Evolutionary conservation across 306 rosid species (phyloP).

Genomic region (Hylodesmum podocarpum): DNA sequence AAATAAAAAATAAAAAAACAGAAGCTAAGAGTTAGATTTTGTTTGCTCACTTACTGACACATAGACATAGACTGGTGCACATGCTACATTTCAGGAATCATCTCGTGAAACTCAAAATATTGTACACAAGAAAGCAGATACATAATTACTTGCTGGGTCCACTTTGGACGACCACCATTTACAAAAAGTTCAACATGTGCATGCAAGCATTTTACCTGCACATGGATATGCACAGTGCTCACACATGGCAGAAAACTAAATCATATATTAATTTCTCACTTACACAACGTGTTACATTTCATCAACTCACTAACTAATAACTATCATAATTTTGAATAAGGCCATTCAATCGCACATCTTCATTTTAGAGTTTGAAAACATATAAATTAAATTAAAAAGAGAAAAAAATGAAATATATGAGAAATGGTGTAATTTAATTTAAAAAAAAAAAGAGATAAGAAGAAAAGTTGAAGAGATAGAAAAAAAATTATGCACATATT

Average conservation of each 20-base stretch:
- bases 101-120: slow-evolving; percentile 11
- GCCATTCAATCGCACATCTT: too few relatives aligned
- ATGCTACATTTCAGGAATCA: background rate
- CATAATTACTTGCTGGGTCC: slow-evolving; percentile 31
- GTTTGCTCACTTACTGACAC: background rate
- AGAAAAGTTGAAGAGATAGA: background rate
- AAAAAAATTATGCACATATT: background rate
- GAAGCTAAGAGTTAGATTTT: too few relatives aligned
- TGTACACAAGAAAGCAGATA: background rate
- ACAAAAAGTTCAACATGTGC: slow-evolving; percentile 14
- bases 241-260: background rate
- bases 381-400: too few relatives aligned
- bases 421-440: too few relatives aligned
- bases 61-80: slow-evolving; percentile 10
- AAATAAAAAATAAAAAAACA: too few relatives aligned
- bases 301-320: background rate
- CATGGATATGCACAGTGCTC: slow-evolving; percentile 23
- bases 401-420: too few relatives aligned
- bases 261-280: background rate
- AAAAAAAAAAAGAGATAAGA: background rate
- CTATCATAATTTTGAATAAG: too few relatives aligned
- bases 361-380: too few relatives aligned
- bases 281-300: background rate
- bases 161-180: slow-evolving; percentile 22
- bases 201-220: slow-evolving; percentile 18